Evolutionary conservation across 2,329 filamentous ascomycete genomes (phyloP).

Genomic region (Biscogniauxia sp.): DNA sequence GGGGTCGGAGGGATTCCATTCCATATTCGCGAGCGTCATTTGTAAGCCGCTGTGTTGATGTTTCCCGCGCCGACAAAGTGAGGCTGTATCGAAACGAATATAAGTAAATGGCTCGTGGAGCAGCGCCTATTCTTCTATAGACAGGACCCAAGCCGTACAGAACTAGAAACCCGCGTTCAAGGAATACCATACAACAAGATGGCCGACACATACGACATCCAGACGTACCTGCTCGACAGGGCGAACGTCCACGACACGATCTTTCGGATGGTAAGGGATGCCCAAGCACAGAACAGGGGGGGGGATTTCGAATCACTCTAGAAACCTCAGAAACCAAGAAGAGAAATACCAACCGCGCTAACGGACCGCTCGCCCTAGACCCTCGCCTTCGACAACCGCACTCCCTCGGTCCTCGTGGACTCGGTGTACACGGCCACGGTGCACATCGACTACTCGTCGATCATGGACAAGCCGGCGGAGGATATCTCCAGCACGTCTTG

Average conservation of each 20-base stretch:
- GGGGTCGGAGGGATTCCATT: too few species aligned
- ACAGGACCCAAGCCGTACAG: too few species aligned
- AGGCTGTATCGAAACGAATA: too few species aligned
- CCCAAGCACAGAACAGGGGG: too few species aligned
- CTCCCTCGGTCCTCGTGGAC: slow-evolving; percentile 12
- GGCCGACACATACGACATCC: slow-evolving; percentile 15
- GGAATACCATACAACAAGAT: neutral
- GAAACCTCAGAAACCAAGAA: too few species aligned
- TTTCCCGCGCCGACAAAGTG: too few species aligned
- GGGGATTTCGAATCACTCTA: too few species aligned
- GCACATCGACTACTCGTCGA: slow-evolving; percentile 27
- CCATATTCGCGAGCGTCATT: too few species aligned
- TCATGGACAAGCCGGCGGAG: slow-evolving; percentile 22
- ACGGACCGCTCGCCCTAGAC: slow-evolving; percentile 9
- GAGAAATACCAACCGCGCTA: neutral
- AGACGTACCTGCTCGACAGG: slow-evolving; percentile 29
- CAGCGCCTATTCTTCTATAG: too few species aligned
- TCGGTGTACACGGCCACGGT: slow-evolving; percentile 24
- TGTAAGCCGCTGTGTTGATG: too few species aligned
- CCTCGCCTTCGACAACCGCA: slow-evolving; percentile 26
- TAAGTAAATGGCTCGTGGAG: too few species aligned
- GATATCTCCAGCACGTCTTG: slow-evolving; percentile 14
- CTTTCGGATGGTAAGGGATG: slow-evolving; percentile 18
- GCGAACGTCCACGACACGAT: slow-evolving; percentile 31
- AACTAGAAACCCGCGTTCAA: too few species aligned